Evolutionary conservation across 2,329 filamentous ascomycete species (phyloP), one percentile per base, ranked within the genome.

Genomic region (Neonectria neomacrospora): DNA sequence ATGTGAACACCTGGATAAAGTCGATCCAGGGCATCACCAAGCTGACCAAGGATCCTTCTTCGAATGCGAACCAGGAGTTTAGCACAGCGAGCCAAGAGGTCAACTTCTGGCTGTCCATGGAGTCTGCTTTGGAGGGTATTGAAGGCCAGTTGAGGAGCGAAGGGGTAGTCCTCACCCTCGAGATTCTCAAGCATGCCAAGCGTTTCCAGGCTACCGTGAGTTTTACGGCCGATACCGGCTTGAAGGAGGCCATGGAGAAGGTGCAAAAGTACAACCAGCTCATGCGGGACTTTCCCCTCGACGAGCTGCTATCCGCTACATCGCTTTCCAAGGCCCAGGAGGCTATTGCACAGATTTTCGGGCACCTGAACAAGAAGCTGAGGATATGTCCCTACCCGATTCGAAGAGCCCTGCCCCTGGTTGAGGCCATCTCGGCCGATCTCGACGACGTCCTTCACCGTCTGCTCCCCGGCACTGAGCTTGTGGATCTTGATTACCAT

Each of bases 221-320:
- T 81, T 98, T 99, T 77, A 91, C 91, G 37, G 93, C 96, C 2
- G 96, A 99, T 79, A 99, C 96, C 37, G 95, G 96, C 3, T 80
- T 99, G 76, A 97, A 97, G 78, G 96, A 99, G 79, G 94, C 94
- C 23, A 96, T 94, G 78, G 96, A 99, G 66, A 91, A 92, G 76
- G 96, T 99, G 50, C 93, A 97, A 78, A 97, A 97, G 79, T 99
- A 98, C 84, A 99, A 99, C 77, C 93, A 97, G 80, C 87, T 99
- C 23, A 98, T 99, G 93, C 91, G 96, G 67, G 96, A 99, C 77
- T 98, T 99, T 68, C 96, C 96, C 0, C 84, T 99, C 34, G 95
- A 98, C 75, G 96, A 99, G 77, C 82, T 99, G 28, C 86, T 97
- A 18, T 97, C 96, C 16, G 94, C 96, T 1, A 96, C 94, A 0